Conservation (phyloP, 306 rosid genomes). For the Malus sieversii region DNA sequence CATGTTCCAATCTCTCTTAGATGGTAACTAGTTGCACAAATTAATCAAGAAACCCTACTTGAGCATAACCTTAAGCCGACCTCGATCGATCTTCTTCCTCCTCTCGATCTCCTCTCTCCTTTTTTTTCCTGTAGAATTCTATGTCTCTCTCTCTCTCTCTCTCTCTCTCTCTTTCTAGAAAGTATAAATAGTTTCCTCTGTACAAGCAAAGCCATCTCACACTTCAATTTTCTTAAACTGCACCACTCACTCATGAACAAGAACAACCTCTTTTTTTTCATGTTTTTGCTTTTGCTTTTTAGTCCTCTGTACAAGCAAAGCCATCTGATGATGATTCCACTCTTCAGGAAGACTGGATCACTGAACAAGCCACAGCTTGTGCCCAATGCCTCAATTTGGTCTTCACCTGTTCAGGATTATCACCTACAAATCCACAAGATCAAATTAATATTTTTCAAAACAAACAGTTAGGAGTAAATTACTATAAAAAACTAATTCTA, state of each 20-base stretch:
- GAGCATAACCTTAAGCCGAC: background rate
- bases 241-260: background rate
- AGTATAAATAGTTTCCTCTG: background rate
- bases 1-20: background rate
- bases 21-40: background rate
- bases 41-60: no score
- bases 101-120: background rate
- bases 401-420: constrained; percentile 77
- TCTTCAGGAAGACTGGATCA: constrained; percentile 54
- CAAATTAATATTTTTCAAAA: background rate
- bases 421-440: constrained; percentile 38
- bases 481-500: background rate
- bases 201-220: constrained; percentile 2
- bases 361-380: constrained; percentile 95
- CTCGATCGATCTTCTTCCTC: background rate
- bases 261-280: background rate
- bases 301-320: constrained; percentile 27
- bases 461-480: background rate
- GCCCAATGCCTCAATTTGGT: constrained; percentile 93
- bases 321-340: background rate
- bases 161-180: background rate
- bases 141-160: background rate
- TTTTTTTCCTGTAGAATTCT: background rate
- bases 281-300: background rate
- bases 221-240: background rate